phyloP scores from a whole-genome alignment of 2,329 filamentous ascomycete species.

The Ceratocystis colombiana region DNA sequence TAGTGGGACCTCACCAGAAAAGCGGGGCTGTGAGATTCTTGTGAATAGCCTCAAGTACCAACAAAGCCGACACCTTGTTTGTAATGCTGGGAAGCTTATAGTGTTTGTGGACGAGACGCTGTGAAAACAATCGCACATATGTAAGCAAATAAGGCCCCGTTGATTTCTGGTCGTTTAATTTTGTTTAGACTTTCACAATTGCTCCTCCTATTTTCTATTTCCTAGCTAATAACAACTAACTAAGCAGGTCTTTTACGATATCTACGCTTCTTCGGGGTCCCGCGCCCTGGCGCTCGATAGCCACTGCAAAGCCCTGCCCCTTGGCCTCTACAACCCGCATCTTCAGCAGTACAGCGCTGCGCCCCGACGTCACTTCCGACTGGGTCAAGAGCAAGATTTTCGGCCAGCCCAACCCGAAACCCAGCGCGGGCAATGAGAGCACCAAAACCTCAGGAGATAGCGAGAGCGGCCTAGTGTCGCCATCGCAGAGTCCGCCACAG shows the following conservation, averaged over 20 bases:
- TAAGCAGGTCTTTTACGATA: slow-evolving; percentile 14
- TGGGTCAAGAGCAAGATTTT: slow-evolving; percentile 22
- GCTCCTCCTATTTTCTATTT: not conserved
- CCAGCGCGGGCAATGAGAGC: not conserved
- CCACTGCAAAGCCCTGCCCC: not conserved
- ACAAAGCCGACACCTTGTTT: not conserved
- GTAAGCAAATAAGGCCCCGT: not conserved
- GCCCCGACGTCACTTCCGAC: not conserved
- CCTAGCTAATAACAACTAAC: not conserved
- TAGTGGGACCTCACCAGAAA: slow-evolving; percentile 10
- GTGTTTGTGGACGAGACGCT: not conserved
- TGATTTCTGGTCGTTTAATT: too few species aligned
- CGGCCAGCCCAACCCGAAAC: slow-evolving; percentile 18
- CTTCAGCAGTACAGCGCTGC: slow-evolving; percentile 19
- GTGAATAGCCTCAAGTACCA: slow-evolving; percentile 15
- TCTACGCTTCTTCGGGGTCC: slow-evolving; percentile 21
- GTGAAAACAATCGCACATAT: not conserved
- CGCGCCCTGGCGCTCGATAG: not conserved
- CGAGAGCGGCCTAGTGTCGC: not conserved
- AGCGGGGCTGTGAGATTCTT: slow-evolving; percentile 18
- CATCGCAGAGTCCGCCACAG: slow-evolving; percentile 11
- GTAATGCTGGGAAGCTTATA: too few species aligned
- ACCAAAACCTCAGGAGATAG: not conserved
- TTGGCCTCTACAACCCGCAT: slow-evolving; percentile 5
- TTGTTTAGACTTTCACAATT: too few species aligned